Conservation (phyloP, 805 yeast genomes). For the Candida patagonica region DNA sequence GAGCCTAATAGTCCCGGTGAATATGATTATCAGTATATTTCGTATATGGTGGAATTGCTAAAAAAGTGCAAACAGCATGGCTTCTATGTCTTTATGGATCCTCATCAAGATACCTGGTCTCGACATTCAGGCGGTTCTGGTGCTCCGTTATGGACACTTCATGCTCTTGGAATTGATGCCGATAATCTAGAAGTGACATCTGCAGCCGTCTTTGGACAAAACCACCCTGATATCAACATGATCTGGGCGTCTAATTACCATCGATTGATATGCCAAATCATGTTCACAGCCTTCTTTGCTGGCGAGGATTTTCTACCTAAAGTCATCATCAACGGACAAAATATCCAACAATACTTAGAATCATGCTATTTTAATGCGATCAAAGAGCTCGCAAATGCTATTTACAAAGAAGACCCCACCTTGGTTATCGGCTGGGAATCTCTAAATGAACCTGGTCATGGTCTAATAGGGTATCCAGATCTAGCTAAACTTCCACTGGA, state of each 20-base stretch:
- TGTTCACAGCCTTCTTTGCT: slow-evolving; percentile 80
- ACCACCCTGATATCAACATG: slow-evolving; percentile 43
- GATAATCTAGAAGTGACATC: slow-evolving; percentile 52
- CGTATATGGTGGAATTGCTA: slow-evolving; percentile 56
- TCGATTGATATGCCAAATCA: slow-evolving; percentile 62
- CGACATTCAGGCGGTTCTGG: slow-evolving; percentile 85
- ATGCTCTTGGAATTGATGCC: slow-evolving; percentile 83
- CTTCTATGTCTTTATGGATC: slow-evolving; percentile 69
- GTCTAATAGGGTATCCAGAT: slow-evolving; percentile 56
- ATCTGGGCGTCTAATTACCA: slow-evolving; percentile 85
- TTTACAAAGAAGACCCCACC: slow-evolving; percentile 34
- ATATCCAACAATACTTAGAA: slow-evolving; percentile 74
- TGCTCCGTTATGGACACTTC: slow-evolving; percentile 88
- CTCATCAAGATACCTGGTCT: slow-evolving; percentile 94
- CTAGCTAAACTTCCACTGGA: slow-evolving; percentile 44
- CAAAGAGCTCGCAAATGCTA: slow-evolving; percentile 34
- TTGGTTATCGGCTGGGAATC: slow-evolving; percentile 67
- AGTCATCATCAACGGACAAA: slow-evolving; percentile 47
- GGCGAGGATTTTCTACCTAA: slow-evolving; percentile 74
- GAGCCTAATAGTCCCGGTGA: slow-evolving; percentile 82
- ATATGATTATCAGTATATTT: slow-evolving; percentile 70
- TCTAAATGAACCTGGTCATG: slow-evolving; percentile 77
- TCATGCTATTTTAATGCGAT: slow-evolving; percentile 49
- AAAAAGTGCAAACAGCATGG: slow-evolving; percentile 45
- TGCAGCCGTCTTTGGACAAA: slow-evolving; percentile 50